A percentile compares a stretch with the other conserved stretches of the same genome.
Evolutionary conservation across 2,329 filamentous ascomycete genomes (phyloP).

Genomic region (Ilyonectria robusta): DNA sequence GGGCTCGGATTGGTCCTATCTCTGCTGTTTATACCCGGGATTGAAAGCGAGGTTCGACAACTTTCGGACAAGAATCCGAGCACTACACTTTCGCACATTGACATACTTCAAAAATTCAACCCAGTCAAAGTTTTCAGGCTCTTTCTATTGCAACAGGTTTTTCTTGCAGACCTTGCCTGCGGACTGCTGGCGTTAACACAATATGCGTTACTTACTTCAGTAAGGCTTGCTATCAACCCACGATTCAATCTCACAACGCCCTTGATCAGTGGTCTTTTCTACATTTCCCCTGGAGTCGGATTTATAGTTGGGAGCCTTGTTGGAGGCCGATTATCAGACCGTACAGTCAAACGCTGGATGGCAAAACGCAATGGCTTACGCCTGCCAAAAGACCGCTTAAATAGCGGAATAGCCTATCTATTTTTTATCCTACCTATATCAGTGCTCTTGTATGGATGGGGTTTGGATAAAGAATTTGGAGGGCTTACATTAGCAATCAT

Average conservation of each 20-base stretch:
- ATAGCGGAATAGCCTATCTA: constrained; percentile 11
- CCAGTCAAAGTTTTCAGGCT: constrained; percentile 26
- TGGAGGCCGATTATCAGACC: constrained; percentile 23
- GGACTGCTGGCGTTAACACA: constrained; percentile 32
- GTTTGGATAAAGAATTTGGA: constrained; percentile 6
- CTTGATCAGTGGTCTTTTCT: constrained; percentile 23
- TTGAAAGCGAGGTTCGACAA: constrained; percentile 28
- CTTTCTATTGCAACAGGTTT: constrained; percentile 21
- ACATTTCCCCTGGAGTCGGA: constrained; percentile 15
- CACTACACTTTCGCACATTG: neutral
- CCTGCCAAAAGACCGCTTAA: constrained; percentile 24
- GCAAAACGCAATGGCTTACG: constrained; percentile 14
- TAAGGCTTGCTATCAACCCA: constrained; percentile 24
- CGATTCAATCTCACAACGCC: constrained; percentile 24
- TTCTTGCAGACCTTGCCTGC: constrained; percentile 32
- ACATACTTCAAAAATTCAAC: constrained; percentile 21
- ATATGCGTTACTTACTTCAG: constrained; percentile 20
- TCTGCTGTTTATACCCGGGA: constrained; percentile 31
- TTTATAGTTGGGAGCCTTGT: constrained; percentile 21
- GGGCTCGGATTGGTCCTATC: constrained; percentile 29
- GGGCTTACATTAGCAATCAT: constrained; percentile 21
- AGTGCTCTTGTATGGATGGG: constrained; percentile 22
- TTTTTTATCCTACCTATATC: constrained; percentile 17
- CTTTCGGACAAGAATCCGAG: constrained; percentile 3
- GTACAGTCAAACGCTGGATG: constrained; percentile 18